Evolutionary conservation across 352 stramenopile genomes (phyloP).

Genomic region (Chrysophaeum taylorii): DNA sequence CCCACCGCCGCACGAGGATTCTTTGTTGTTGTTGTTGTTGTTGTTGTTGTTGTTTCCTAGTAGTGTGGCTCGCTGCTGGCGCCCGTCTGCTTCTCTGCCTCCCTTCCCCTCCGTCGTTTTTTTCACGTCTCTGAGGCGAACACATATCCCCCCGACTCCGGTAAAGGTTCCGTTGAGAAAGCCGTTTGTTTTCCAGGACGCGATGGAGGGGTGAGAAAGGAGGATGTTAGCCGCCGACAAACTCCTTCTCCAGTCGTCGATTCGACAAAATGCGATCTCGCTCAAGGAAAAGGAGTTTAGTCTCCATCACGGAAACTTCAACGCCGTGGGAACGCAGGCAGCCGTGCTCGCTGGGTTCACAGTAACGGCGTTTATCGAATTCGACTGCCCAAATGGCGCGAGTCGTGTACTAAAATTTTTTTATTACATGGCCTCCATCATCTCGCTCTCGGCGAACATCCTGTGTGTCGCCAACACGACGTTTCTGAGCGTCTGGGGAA

Average conservation of each 20-base stretch:
- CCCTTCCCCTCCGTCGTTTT: too few relatives aligned
- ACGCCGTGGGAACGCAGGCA: constrained; percentile 11
- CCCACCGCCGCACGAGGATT: too few relatives aligned
- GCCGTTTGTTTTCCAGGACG: too few relatives aligned
- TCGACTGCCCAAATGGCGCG: constrained; percentile 6
- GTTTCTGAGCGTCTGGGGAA: constrained; percentile 6
- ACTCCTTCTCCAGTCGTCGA: constrained; percentile 5
- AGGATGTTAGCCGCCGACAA: constrained; percentile 13
- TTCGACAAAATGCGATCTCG: constrained; percentile 6
- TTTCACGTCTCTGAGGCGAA: too few relatives aligned
- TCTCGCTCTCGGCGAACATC: constrained; percentile 9
- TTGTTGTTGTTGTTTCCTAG: too few relatives aligned
- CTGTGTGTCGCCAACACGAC: constrained; percentile 16
- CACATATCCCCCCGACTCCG: too few relatives aligned
- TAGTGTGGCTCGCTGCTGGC: too few relatives aligned
- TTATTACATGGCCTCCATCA: constrained; percentile 7
- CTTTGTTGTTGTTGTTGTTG: too few relatives aligned
- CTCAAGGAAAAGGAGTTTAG: constrained; percentile 17
- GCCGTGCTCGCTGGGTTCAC: constrained; percentile 10
- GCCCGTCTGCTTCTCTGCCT: too few relatives aligned
- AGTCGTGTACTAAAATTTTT: neutral
- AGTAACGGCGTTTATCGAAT: constrained; percentile 14
- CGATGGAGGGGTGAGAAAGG: neutral
- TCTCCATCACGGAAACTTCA: constrained; percentile 15
- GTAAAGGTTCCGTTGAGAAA: too few relatives aligned